Evolutionary conservation across 371 early-diverging fungal genomes (phyloP).

Genomic region (Mortierella sp.): DNA sequence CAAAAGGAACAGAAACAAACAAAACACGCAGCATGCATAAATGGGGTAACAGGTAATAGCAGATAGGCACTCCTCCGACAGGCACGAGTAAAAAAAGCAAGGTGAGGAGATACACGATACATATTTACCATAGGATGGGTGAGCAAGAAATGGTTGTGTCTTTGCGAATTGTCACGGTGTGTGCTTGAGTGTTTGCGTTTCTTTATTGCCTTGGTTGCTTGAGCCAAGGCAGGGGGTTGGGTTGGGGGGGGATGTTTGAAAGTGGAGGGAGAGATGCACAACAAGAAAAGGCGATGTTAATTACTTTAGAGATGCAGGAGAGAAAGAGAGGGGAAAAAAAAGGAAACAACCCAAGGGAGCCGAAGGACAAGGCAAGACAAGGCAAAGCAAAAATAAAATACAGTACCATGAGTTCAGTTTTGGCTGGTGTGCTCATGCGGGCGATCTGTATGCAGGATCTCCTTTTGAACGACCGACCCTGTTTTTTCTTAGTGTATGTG

Average conservation of each 20-base stretch:
- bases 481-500: not conserved
- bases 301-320: not conserved
- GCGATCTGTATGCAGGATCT: conserved; percentile 1
- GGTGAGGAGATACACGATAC: not conserved
- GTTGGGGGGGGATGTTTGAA: not conserved
- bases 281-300: not conserved
- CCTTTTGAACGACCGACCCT: not conserved
- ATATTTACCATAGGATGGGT: not conserved
- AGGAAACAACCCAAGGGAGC: not conserved
- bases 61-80: conserved; percentile 4
- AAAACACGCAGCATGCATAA: too few relatives aligned
- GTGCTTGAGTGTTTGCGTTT: not conserved
- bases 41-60: not conserved
- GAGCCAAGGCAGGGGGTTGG: not conserved
- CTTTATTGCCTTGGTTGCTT: not conserved
- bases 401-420: not conserved
- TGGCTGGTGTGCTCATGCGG: not conserved
- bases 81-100: not conserved
- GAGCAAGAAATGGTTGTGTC: not conserved
- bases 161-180: not conserved
- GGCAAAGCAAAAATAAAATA: not conserved
- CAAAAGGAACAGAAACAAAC: too few relatives aligned
- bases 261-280: not conserved
- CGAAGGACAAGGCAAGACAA: not conserved
- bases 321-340: not conserved